Conservation (phyloP, 331 rosid genomes). For the Stylosanthes scabra region DNA sequence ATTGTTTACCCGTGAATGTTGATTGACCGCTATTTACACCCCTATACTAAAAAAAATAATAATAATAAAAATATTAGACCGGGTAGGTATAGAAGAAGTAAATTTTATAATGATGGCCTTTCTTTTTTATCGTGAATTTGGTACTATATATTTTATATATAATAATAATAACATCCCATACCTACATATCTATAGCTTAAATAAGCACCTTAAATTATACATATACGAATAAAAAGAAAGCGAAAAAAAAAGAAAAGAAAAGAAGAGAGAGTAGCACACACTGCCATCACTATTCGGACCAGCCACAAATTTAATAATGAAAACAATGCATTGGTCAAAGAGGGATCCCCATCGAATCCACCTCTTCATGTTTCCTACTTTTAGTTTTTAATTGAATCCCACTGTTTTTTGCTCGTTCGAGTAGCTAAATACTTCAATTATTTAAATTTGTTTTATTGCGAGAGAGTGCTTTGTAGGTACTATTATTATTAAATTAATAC, state of each 20-base stretch:
- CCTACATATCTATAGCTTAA: background rate
- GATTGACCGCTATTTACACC: too few relatives aligned
- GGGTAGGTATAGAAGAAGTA: background rate
- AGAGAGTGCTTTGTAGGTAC: background rate
- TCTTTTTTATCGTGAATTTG: background rate
- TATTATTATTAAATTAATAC: too few relatives aligned
- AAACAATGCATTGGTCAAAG: conserved; percentile 1
- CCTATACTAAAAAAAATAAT: too few relatives aligned
- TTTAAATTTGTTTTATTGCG: background rate
- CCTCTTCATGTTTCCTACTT: conserved; percentile 29
- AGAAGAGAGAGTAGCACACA: background rate
- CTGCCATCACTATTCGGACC: background rate
- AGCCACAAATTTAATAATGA: background rate
- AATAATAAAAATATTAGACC: too few relatives aligned
- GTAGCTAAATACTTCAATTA: background rate
- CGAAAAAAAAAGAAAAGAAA: too few relatives aligned
- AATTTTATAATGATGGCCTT: background rate
- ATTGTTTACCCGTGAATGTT: too few relatives aligned
- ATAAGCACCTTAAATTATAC: background rate
- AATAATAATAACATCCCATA: background rate
- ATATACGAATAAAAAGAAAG: background rate
- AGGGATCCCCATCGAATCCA: conserved; percentile 32
- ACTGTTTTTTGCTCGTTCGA: background rate
- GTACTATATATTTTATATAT: background rate
- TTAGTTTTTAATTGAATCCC: conserved; percentile 18